Percentiles rank a stretch among this genome's conserved stretches.
Conservation (phyloP, 495 filamentous ascomycete species). For the Mytilinidion resinicola region DNA sequence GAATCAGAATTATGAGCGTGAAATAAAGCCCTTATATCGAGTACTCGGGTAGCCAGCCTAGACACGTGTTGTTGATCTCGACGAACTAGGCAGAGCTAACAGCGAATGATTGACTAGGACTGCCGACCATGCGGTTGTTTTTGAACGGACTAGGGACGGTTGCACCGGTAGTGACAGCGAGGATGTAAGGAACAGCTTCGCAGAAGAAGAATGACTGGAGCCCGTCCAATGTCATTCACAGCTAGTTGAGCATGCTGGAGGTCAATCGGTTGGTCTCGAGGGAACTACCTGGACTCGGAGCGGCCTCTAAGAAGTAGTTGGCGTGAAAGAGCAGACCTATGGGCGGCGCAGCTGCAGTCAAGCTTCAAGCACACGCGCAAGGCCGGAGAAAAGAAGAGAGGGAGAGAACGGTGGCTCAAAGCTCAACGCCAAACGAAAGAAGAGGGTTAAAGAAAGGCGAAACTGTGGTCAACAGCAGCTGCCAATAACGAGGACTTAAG, state of each 20-base stretch:
- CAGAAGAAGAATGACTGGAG: conserved; percentile 25
- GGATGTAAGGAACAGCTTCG: conserved; percentile 1
- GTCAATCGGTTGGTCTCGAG: conserved; percentile 10
- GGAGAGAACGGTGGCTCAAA: conserved; percentile 3
- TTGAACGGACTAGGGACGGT: background rate
- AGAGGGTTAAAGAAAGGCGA: conserved; percentile 18
- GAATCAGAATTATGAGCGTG: background rate
- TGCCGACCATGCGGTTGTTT: conserved; percentile 18
- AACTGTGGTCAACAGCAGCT: conserved; percentile 29
- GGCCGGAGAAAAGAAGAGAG: background rate
- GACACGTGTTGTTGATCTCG: conserved; percentile 11
- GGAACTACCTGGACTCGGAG: background rate
- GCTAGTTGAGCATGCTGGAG: conserved; percentile 17
- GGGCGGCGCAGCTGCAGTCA: background rate
- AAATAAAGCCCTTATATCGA: conserved; percentile 18
- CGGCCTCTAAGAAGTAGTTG: background rate
- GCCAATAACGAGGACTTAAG: conserved; percentile 24
- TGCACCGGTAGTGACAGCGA: background rate
- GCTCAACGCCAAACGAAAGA: conserved; percentile 27
- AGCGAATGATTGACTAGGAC: conserved; percentile 20
- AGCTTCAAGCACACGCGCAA: background rate
- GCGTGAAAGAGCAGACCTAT: background rate
- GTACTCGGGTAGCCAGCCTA: background rate
- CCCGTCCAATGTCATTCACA: conserved; percentile 23
- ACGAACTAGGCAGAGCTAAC: background rate